Conservation (phyloP, 768 basidiomycete genomes). For the Leccinum boreale region DNA sequence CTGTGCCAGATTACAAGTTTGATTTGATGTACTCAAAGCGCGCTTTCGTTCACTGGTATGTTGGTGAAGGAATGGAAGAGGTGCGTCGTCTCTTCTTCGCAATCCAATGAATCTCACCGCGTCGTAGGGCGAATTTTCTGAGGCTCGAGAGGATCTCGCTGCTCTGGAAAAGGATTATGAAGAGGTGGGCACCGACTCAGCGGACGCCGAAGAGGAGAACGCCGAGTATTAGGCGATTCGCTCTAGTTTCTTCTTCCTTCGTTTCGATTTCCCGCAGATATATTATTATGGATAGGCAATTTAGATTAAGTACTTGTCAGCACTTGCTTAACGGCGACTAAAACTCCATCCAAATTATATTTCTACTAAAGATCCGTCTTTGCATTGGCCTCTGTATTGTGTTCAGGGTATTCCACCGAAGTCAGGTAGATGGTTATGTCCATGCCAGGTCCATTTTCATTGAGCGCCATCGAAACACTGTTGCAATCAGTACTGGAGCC, state of each 20-base stretch:
- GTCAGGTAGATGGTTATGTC: conserved; percentile 27
- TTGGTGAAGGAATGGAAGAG: conserved; percentile 99
- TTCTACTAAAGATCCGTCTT: conserved; percentile 1
- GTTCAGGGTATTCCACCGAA: background rate
- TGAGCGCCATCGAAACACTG: conserved; percentile 30
- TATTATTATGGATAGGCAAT: conserved; percentile 2
- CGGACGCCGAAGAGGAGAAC: conserved; percentile 64
- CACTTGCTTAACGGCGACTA: conserved; percentile 4
- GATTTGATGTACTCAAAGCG: conserved; percentile 97
- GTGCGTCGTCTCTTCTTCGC: conserved; percentile 27
- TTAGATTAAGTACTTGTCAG: conserved; percentile 9
- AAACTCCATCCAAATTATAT: conserved; percentile 1
- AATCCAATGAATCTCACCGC: conserved; percentile 6
- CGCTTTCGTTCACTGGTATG: conserved; percentile 92
- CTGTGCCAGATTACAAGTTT: conserved; percentile 83
- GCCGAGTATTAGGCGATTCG: conserved; percentile 43
- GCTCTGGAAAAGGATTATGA: conserved; percentile 96
- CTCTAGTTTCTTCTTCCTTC: background rate
- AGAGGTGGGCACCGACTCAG: conserved; percentile 80
- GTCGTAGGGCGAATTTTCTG: conserved; percentile 89
- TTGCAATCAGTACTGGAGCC: conserved; percentile 5
- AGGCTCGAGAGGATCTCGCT: conserved; percentile 96
- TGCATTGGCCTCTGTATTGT: background rate
- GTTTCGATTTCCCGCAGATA: background rate
- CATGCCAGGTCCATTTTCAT: conserved; percentile 36